Evolutionary conservation across 768 basidiomycete species (phyloP), one percentile per base, ranked within the genome.

Genomic region (Lentinus brumalis): DNA sequence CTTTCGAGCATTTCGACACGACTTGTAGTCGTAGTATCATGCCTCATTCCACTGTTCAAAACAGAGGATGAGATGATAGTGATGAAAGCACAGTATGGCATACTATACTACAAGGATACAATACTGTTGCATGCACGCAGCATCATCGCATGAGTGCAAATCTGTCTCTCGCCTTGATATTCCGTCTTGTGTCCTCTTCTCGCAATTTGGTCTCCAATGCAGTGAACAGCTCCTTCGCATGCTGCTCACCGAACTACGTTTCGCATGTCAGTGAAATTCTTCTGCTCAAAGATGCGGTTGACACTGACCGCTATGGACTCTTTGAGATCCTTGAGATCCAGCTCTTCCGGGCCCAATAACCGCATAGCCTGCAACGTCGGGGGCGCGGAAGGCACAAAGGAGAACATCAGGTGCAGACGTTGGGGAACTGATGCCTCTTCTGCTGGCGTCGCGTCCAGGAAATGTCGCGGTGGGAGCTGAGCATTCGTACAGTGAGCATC

Each of bases 361-460:
- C 86, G 82, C 71, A 89, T 85, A 0, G 83, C 84, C 63, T 90
- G 89, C 4, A 94, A 66, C 16, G 69, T 72, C 1, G 84, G 71
- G 31, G 66, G 59, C 5, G 66, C 50, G n/a, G 64, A 58, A 0
- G 70, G 44, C 0, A 79, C 74, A 59, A 91, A 91, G 0, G 90
- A 86, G 69, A 85, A 89, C 57, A 87, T 78, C 0, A 88, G 68
- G 18, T 92, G 72, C 16, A 94, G 73, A 11, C 83, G 81, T 2
- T 86, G 70, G 0, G 86, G 82, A 0, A 83, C 81, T 0, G 91
- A 84, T 0, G 86, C 78, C 69, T 93, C 91, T 75, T 96, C 94
- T 50, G 81, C 79, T 2, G 75, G 69, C 0, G 85, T 86, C 9
- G 91, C 91, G 61, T 96, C 94, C 44, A 95, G 78, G 64, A 88